These are phyloP conservation scores for Aspergillus alliaceus DNA, from an alignment of 2,329 filamentous ascomycete genomes.

Conservation along the genomic window DNA sequence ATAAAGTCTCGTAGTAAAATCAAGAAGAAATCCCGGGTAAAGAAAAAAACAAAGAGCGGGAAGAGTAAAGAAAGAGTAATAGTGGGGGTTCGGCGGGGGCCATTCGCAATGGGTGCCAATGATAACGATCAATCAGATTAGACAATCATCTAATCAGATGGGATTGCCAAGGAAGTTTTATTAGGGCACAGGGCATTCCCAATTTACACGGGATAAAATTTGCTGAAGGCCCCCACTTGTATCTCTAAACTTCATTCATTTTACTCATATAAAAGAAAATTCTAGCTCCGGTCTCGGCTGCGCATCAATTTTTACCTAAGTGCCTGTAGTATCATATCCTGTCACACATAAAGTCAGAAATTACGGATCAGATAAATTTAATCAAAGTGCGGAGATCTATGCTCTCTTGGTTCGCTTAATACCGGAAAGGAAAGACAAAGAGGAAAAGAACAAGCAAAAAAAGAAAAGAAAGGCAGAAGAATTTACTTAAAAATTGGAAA, in stretches of 20 bases:
- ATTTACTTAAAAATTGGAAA: background rate
- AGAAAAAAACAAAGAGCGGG: background rate
- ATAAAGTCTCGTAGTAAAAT: background rate
- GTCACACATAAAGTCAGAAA: background rate
- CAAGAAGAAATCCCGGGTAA: background rate
- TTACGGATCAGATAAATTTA: background rate
- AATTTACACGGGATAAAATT: background rate
- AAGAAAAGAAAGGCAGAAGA: background rate
- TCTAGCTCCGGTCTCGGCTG: conserved; percentile 4
- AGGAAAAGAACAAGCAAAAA: background rate
- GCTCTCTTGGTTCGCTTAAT: background rate
- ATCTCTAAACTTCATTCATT: no score
- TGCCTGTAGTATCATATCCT: background rate
- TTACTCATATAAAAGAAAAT: background rate
- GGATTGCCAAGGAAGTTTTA: background rate
- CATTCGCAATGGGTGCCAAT: background rate
- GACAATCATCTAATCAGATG: conserved; percentile 32
- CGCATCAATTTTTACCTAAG: background rate
- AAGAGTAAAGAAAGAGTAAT: background rate
- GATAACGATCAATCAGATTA: conserved; percentile 29
- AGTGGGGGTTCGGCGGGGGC: background rate
- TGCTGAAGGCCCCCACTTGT: background rate
- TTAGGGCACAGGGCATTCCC: background rate
- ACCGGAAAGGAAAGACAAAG: background rate
- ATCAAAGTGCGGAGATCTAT: background rate